Conservation (phyloP, 495 filamentous ascomycete genomes). For the Pseudomonodictys pantanalensis region DNA sequence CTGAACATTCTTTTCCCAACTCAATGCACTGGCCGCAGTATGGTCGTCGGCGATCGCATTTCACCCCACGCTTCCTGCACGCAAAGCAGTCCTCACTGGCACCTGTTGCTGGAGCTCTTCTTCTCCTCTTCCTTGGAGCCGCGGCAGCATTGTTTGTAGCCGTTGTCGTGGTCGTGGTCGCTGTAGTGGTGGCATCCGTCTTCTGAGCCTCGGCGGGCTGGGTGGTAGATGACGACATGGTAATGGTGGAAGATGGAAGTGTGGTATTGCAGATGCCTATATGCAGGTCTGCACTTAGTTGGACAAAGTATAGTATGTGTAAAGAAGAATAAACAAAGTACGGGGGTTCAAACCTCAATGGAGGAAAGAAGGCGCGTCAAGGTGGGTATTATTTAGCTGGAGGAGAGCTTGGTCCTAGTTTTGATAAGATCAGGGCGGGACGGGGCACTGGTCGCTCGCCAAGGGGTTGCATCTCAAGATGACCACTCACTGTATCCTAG, state of each 20-base stretch:
- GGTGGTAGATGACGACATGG: constrained; percentile 28
- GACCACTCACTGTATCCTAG: neutral
- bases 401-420: constrained; percentile 22
- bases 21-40: constrained; percentile 96
- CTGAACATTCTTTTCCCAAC: constrained; percentile 85
- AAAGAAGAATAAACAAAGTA: constrained; percentile 24
- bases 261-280: constrained; percentile 17
- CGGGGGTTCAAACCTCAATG: constrained; percentile 26
- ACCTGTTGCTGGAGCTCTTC: constrained; percentile 83
- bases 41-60: constrained; percentile 88
- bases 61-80: constrained; percentile 74
- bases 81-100: constrained; percentile 96
- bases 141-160: constrained; percentile 26
- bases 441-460: constrained; percentile 6
- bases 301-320: constrained; percentile 24
- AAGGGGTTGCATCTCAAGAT: constrained; percentile 28
- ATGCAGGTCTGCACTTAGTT: constrained; percentile 20
- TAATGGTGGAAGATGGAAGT: constrained; percentile 5
- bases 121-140: constrained; percentile 70
- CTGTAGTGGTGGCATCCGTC: constrained; percentile 3
- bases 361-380: constrained; percentile 26
- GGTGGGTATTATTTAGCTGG: constrained; percentile 32
- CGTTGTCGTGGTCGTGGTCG: neutral
- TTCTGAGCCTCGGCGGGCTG: constrained; percentile 30
- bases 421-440: constrained; percentile 28